Conservation (phyloP, 768 basidiomycete genomes). For the Mycena haematopus region DNA sequence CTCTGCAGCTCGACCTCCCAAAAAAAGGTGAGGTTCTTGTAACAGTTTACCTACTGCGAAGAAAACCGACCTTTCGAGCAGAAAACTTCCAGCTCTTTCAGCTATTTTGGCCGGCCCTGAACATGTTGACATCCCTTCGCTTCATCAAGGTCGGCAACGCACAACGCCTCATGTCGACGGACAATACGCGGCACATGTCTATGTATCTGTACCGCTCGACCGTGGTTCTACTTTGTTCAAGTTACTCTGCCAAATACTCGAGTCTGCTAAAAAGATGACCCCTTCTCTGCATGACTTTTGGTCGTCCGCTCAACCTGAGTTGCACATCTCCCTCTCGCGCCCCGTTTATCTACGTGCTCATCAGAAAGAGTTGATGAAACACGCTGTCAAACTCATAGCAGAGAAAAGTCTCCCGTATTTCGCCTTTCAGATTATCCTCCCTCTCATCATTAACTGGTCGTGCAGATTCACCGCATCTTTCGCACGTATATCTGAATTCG, state of each 20-base stretch:
- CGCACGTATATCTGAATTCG: conserved; percentile 69
- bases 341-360: conserved; percentile 82
- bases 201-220: conserved; percentile 63
- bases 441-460: conserved; percentile 8
- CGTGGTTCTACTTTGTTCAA: conserved; percentile 50
- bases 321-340: conserved; percentile 88
- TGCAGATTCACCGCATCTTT: conserved; percentile 78
- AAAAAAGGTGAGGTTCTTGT: conserved; percentile 47
- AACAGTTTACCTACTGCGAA: background rate
- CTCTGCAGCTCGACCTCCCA: conserved; percentile 33
- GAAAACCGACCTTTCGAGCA: conserved; percentile 33
- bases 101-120: conserved; percentile 49
- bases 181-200: conserved; percentile 83
- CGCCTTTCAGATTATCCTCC: background rate
- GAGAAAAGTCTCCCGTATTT: conserved; percentile 50
- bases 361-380: conserved; percentile 77
- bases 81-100: conserved; percentile 69
- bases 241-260: conserved; percentile 52
- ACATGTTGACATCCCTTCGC: conserved; percentile 74
- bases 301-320: conserved; percentile 42
- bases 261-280: conserved; percentile 49
- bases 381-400: conserved; percentile 61
- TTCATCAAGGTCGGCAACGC: conserved; percentile 86
- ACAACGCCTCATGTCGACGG: conserved; percentile 84
- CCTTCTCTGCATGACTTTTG: conserved; percentile 57